Evolutionary conservation across 306 rosid genomes (phyloP).

Genomic region (Gastrolobium bilobum): DNA sequence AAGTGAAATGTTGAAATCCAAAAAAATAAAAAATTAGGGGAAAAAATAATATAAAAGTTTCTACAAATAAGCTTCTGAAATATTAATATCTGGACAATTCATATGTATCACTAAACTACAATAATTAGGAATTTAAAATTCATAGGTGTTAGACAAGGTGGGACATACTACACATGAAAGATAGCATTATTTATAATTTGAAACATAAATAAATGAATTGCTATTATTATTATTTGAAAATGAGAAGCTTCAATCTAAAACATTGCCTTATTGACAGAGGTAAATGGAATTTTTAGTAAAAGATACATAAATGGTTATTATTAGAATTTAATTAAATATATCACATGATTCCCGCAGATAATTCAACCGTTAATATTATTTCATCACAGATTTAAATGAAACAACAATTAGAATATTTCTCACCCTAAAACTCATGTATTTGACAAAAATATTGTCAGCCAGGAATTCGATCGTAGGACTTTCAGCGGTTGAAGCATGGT

Average conservation of each 20-base stretch:
- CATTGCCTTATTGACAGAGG: neutral
- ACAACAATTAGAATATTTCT: slow-evolving; percentile 12
- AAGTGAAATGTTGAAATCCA: no score
- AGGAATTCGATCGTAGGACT: no score
- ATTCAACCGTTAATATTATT: neutral
- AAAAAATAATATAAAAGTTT: no score
- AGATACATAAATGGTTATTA: neutral
- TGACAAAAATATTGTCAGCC: slow-evolving; percentile 47
- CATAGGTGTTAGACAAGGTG: neutral
- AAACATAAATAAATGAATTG: neutral
- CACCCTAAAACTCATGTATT: slow-evolving; percentile 72
- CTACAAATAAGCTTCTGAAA: no score
- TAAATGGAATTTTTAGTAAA: no score
- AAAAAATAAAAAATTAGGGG: no score
- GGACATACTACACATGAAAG: neutral
- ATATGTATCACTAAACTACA: no score
- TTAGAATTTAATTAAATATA: no score
- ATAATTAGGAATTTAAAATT: neutral
- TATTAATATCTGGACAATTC: no score
- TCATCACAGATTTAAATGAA: neutral
- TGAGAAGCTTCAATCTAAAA: no score
- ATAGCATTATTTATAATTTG: neutral
- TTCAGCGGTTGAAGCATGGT: no score
- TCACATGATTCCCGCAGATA: neutral
- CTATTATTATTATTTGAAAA: no score